Conservation (phyloP, 306 rosid species). For the Vigna unguiculata region DNA sequence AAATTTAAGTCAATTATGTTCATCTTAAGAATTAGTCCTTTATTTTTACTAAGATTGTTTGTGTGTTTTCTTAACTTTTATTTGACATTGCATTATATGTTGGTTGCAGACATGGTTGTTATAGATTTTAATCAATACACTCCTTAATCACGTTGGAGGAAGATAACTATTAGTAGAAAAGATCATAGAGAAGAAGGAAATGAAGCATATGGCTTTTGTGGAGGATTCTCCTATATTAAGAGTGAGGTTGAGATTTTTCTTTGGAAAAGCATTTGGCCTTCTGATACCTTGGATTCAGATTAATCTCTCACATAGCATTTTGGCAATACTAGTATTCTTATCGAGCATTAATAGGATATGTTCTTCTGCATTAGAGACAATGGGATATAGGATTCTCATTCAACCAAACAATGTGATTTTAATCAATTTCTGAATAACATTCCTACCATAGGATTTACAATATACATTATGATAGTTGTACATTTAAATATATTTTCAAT, state of each 20-base stretch:
- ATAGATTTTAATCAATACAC: constrained; percentile 93
- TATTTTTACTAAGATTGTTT: no score
- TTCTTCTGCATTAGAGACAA: constrained; percentile 39
- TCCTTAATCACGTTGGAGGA: constrained; percentile 84
- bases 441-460: constrained; percentile 9
- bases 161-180: constrained; percentile 59
- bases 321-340: constrained; percentile 41
- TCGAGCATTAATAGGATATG: constrained; percentile 25
- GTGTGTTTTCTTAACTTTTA: no score
- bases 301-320: constrained; percentile 21
- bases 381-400: constrained; percentile 42
- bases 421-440: constrained; percentile 25
- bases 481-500: no score
- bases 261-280: constrained; percentile 88
- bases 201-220: constrained; percentile 87
- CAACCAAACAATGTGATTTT: constrained; percentile 49
- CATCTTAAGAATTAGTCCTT: no score
- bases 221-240: constrained; percentile 82
- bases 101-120: constrained; percentile 73
- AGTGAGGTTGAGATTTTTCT: constrained; percentile 56
- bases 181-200: constrained; percentile 88
- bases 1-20: no score
- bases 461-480: no score
- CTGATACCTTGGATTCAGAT: constrained; percentile 65
- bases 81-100: constrained; percentile 39